A percentile compares a stretch with the other conserved stretches of the same genome.
Conservation (phyloP, 1,284 basidiomycete genomes). For the Austropuccinia psidii region DNA sequence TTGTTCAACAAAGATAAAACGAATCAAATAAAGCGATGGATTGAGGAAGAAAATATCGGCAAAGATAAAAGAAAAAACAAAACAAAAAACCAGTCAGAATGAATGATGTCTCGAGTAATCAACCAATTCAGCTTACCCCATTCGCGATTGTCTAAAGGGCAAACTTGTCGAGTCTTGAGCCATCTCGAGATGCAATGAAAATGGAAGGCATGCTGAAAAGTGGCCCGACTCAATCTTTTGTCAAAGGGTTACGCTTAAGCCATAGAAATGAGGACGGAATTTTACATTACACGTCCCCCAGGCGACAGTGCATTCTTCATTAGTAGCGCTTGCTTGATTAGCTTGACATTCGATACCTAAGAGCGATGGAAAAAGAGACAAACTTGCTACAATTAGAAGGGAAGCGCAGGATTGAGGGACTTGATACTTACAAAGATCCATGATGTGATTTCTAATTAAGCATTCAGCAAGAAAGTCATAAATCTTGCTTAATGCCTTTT, state of each 20-base stretch:
- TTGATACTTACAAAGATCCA: conserved; percentile 77
- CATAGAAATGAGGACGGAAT: neutral
- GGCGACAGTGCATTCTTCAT: conserved; percentile 95
- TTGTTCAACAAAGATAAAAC: neutral
- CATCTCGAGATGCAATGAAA: conserved; percentile 99
- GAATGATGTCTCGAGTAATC: neutral
- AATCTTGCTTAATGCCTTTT: neutral
- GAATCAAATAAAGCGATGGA: neutral
- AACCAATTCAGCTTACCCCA: conserved; percentile 38
- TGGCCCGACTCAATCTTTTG: neutral
- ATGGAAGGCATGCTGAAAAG: conserved; percentile 87
- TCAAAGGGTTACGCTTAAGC: neutral
- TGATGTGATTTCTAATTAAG: conserved; percentile 93
- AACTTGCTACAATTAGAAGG: neutral
- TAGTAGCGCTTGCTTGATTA: conserved; percentile 91
- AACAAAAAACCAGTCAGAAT: neutral
- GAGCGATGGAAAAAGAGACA: conserved; percentile 29
- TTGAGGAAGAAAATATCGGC: neutral
- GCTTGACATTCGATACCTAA: conserved; percentile 99
- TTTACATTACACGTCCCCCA: conserved; percentile 99
- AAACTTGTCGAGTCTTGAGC: conserved; percentile 98
- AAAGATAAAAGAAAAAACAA: neutral
- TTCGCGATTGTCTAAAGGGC: conserved; percentile 85
- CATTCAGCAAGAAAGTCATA: conserved; percentile 43
- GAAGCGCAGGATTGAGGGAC: neutral